Percentiles rank a stretch among this genome's conserved stretches.
phyloP scores from a whole-genome alignment of 352 stramenopile genomes.

The Pythium phragmitis region DNA sequence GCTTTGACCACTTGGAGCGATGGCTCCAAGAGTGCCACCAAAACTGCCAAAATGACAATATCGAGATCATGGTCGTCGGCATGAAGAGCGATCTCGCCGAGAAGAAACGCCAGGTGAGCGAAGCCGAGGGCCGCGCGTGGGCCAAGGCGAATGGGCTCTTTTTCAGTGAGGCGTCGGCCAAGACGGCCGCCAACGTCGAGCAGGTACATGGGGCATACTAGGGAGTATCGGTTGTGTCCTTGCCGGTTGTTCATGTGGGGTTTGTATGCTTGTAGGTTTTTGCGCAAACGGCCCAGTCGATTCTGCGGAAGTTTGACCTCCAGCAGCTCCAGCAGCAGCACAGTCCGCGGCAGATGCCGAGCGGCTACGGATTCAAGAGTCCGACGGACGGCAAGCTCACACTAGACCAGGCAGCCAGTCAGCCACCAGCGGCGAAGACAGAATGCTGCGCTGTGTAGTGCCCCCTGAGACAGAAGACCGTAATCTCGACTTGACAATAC shows the following conservation, averaged over 20 bases:
- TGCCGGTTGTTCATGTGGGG: background rate
- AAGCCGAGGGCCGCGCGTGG: slow-evolving; percentile 70
- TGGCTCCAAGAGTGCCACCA: slow-evolving; percentile 85
- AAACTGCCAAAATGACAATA: slow-evolving; percentile 82
- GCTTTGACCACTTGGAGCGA: slow-evolving; percentile 70
- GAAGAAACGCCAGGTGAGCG: slow-evolving; percentile 56
- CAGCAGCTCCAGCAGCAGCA: slow-evolving; percentile 61
- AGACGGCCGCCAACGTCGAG: slow-evolving; percentile 81
- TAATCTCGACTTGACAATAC: background rate
- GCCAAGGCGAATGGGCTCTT: slow-evolving; percentile 59
- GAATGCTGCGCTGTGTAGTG: slow-evolving; percentile 14
- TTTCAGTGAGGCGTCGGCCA: slow-evolving; percentile 84
- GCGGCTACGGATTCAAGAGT: background rate
- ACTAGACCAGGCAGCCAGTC: slow-evolving; percentile 2
- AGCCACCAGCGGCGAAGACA: background rate
- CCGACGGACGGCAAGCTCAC: slow-evolving; percentile 7
- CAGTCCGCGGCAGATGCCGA: slow-evolving; percentile 1
- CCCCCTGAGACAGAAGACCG: background rate
- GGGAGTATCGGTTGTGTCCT: background rate
- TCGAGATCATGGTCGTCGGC: slow-evolving; percentile 85
- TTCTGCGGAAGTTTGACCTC: slow-evolving; percentile 76
- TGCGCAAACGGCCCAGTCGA: slow-evolving; percentile 63
- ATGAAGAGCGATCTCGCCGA: slow-evolving; percentile 79
- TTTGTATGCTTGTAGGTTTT: slow-evolving; percentile 57
- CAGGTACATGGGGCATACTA: slow-evolving; percentile 32